A percentile compares a stretch with the other conserved stretches of the same genome.
Evolutionary conservation across 179 eudicot genomes (phyloP).

Genomic region (Gypsophila paniculata): DNA sequence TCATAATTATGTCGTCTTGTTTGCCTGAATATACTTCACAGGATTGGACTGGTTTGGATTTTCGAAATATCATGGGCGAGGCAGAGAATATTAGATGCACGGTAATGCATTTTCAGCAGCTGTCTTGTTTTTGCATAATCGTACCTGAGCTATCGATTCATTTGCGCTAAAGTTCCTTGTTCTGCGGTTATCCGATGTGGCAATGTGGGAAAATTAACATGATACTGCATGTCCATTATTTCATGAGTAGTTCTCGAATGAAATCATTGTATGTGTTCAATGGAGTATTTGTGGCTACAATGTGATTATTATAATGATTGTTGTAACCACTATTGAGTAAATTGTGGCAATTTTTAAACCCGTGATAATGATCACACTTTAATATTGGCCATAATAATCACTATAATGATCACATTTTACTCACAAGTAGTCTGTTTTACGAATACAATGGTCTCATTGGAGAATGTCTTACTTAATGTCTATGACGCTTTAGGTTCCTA

Average conservation of each 20-base stretch:
- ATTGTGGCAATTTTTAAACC: no score
- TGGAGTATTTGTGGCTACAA: no score
- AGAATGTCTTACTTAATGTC: no score
- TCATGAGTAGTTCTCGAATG: neutral
- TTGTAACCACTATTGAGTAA: no score
- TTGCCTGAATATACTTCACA: conserved; percentile 31
- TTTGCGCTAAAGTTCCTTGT: neutral
- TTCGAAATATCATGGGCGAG: conserved; percentile 84
- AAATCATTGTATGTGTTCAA: no score
- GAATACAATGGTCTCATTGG: no score
- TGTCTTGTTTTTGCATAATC: neutral
- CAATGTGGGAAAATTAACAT: no score
- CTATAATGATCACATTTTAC: no score
- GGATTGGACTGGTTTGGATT: conserved; percentile 95
- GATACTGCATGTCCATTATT: neutral
- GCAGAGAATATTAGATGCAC: conserved; percentile 93
- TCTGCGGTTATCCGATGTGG: neutral
- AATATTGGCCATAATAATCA: no score
- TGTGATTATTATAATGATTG: no score
- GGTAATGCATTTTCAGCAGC: conserved; percentile 38
- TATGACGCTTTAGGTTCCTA: neutral
- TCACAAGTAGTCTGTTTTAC: no score
- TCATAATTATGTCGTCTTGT: neutral
- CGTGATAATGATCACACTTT: no score
- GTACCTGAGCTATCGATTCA: neutral